Evolutionary conservation across 1,284 basidiomycete species (phyloP), one percentile per base, ranked within the genome.

Genomic region (Austropuccinia psidii): DNA sequence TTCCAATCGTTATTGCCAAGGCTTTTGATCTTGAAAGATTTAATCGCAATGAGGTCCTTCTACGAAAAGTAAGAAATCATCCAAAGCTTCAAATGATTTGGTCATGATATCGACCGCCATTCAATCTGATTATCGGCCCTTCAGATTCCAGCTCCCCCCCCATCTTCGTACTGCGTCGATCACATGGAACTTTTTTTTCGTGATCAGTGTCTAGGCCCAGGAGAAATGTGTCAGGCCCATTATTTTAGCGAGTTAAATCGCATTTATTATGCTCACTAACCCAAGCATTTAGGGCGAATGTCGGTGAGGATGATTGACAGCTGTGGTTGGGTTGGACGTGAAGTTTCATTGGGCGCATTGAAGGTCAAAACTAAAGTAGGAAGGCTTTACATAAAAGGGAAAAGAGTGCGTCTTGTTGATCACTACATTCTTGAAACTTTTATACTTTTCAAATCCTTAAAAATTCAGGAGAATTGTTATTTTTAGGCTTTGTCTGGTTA

Each of bases 191-290:
- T 96, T 68, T 87, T 87, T 58, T 96, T 96, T 79, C 89, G 90
- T 77, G 93, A 95, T 78, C 91, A 93, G 79, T 94, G 94, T 78
- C 84, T 95, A 11, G 92, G 91, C 29, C 86, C 93, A 66, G 91
- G 90, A 70, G 93, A 95, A 77, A 93, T 94, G 91, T 95, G 92
- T 73, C 19, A 41, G 89, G 85, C 90, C 52, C 84, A 94, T 15
- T 87, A 87, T 33, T 87, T 89, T 79, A 85, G 87, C 65, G 84
- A n/a, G n/a, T n/a, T n/a, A n/a, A n/a, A n/a, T n/a, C n/a, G n/a
- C n/a, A n/a, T n/a, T n/a, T n/a, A n/a, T n/a, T n/a, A n/a, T n/a
- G n/a, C n/a, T n/a, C n/a, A n/a, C n/a, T n/a, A n/a, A n/a, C n/a
- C n/a, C n/a, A n/a, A n/a, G n/a, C n/a, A n/a, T n/a, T 87, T 75